Base-by-base conservation (phyloP, 2,329 filamentous ascomycete species). In the Chaetomiaceae sp. region DNA sequence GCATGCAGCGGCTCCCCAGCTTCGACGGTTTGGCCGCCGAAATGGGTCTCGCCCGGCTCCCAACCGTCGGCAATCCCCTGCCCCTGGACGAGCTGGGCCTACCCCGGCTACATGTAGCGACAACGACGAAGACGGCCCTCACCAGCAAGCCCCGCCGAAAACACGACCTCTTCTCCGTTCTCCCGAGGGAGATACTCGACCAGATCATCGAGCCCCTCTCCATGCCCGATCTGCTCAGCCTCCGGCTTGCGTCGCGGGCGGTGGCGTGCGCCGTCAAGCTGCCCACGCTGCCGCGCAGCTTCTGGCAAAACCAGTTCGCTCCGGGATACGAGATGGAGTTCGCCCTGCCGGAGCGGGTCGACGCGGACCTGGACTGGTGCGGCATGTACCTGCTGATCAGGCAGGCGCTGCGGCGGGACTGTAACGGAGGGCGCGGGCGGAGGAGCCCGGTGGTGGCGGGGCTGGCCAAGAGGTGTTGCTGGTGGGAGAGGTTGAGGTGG, bases 251-350 rank as follows among this genome's bases (percentile, higher is more conserved):
- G 4, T 56, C 54, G 22, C 22, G 47, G 7, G 6, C 39, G 6
- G 20, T 49, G 2, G 39, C 54, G 8, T 27, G 23, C 14, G 45
- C 23, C 14, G 48, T 51, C 2, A 23, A 23, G 2, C 19, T 54
- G 2, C 17, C 20, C 14, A 29, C 12, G 12, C 36, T 59, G 6
- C 47, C 51, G 8, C 43, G 33, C 23, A 36, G 33, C 6, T 56
- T 56, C 46, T 56, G 54, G 54, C 33, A 45, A 46, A 59, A 52
- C 31, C 54, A 54, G 42, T 59, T 57, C 27, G 27, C 25, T 7
- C 48, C 52, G 20, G 12, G 23, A 4, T 47, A 45, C 19, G 54
- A 59, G 44, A 49, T 59, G 47, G 57, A 48, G 6, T 56, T 55
- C 23, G 54, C 46, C 9, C n/a, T 51, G 27, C 54, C 54, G 9